Percentiles rank a stretch among this genome's conserved stretches.
Conservation (phyloP, 768 basidiomycete genomes). For the Leccinellum albellum region DNA sequence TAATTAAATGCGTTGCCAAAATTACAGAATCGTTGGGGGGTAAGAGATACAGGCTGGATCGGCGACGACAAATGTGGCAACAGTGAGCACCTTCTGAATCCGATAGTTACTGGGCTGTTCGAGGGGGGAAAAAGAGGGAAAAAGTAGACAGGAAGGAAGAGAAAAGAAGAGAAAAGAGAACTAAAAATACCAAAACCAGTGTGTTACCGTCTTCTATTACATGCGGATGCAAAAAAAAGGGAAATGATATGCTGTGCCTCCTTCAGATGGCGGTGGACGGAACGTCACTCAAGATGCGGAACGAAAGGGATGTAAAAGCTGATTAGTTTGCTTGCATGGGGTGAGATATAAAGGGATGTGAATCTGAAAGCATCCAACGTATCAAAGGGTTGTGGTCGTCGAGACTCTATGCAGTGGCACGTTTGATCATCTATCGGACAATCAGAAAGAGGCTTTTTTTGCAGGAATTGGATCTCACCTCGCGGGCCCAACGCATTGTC, state of each 20-base stretch:
- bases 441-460: background rate
- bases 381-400: conserved; percentile 9
- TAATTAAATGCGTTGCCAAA: conserved; percentile 2
- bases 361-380: conserved; percentile 29
- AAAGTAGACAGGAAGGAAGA: background rate
- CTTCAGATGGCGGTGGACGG: conserved; percentile 60
- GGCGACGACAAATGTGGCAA: conserved; percentile 1
- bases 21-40: conserved; percentile 3
- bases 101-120: conserved; percentile 11
- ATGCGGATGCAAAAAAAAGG: conserved; percentile 45
- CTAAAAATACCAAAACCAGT: conserved; percentile 28
- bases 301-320: conserved; percentile 16
- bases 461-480: conserved; percentile 49
- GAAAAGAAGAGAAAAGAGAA: background rate
- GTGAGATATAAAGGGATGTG: conserved; percentile 30
- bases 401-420: conserved; percentile 63
- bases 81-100: conserved; percentile 4
- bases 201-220: conserved; percentile 49
- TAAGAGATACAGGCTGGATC: conserved; percentile 15
- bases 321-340: conserved; percentile 51
- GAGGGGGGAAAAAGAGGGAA: background rate
- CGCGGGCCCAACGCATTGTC: conserved; percentile 90
- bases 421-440: conserved; percentile 64
- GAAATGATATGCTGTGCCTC: conserved; percentile 54
- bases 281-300: conserved; percentile 12